Conservation (phyloP, 257 asterid genomes). For the Asclepias syriaca region DNA sequence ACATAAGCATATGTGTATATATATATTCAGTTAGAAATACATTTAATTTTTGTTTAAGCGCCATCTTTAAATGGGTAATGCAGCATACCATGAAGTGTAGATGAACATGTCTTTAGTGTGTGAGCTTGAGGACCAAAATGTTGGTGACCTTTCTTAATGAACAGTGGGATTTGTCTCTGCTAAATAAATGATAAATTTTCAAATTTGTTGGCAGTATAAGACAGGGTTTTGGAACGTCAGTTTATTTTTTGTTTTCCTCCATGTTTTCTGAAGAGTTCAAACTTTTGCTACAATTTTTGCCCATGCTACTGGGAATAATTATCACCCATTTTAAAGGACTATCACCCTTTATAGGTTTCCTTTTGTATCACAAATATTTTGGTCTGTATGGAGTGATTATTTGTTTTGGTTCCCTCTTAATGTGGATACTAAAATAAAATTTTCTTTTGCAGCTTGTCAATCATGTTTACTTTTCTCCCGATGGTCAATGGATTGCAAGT, state of each 20-base stretch:
- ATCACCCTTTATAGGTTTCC: not conserved
- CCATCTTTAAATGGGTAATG: not conserved
- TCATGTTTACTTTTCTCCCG: conserved; percentile 95
- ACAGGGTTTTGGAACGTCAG: not conserved
- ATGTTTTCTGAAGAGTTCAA: not conserved
- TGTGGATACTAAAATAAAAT: conserved; percentile 7
- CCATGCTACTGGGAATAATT: not conserved
- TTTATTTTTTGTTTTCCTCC: not conserved
- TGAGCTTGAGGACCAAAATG: not conserved
- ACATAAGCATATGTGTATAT: not conserved
- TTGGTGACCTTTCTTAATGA: not conserved
- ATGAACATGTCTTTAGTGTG: not conserved
- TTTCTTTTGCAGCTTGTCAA: conserved; percentile 69
- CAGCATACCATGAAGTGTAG: not conserved
- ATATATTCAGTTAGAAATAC: not conserved
- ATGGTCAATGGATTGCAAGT: conserved; percentile 93
- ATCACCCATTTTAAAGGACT: not conserved
- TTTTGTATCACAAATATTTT: not conserved
- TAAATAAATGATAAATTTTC: not conserved
- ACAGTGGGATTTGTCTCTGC: not conserved
- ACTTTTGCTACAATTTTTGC: not conserved
- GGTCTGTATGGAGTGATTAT: not conserved
- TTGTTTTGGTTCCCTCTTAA: conserved; percentile 4
- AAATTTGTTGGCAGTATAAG: not conserved
- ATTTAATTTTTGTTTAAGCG: not conserved